Conservation (phyloP, 2,329 filamentous ascomycete genomes). For the Cordyceps militaris region DNA sequence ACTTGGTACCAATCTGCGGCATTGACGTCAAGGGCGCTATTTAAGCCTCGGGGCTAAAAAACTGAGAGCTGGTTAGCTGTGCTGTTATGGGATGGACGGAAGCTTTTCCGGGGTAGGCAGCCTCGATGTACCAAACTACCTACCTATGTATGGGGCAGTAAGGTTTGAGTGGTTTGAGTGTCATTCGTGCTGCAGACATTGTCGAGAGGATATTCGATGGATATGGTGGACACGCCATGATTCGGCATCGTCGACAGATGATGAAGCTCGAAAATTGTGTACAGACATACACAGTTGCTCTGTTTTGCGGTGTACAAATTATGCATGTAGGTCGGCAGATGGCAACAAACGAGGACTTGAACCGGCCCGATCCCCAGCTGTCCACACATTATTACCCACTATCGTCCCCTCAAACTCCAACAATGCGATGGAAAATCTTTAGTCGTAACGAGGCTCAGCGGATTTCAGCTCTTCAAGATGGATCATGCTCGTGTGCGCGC, state of each 20-base stretch:
- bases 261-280: neutral
- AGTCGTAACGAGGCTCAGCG: conserved; percentile 1
- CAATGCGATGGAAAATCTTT: neutral
- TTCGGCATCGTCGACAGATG: no score
- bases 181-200: neutral
- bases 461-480: neutral
- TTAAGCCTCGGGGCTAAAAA: neutral
- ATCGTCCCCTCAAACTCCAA: no score
- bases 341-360: neutral
- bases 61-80: neutral
- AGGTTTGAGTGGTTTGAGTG: neutral
- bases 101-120: neutral
- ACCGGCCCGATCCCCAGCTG: neutral
- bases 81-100: neutral
- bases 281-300: no score
- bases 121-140: neutral
- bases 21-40: conserved; percentile 9
- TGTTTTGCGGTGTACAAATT: neutral
- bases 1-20: no score
- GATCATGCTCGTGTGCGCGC: neutral
- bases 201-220: neutral
- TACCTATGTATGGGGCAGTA: neutral
- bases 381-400: neutral
- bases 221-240: neutral
- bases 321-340: neutral